These are phyloP conservation scores for Xylaria sp. DNA, from an alignment of 2,329 filamentous ascomycete species.

Conservation along the genomic window DNA sequence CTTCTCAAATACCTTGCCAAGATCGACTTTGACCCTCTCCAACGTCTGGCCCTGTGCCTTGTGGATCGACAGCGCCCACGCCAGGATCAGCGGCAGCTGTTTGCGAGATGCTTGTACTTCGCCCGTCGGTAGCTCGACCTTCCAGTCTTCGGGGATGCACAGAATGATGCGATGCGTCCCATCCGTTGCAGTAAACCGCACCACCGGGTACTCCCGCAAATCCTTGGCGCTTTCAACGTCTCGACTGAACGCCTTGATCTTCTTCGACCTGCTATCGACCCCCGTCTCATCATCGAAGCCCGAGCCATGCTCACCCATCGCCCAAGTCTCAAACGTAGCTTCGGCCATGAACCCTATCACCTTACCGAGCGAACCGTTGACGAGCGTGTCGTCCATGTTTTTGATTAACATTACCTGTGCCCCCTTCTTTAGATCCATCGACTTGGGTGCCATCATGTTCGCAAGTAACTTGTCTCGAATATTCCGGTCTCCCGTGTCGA, in stretches of 20 bases:
- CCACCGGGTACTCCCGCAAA: constrained; percentile 77
- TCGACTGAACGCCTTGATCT: constrained; percentile 62
- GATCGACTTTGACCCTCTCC: constrained; percentile 92
- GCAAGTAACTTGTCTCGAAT: constrained; percentile 80
- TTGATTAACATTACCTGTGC: constrained; percentile 99
- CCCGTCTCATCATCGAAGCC: constrained; percentile 57
- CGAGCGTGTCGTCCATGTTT: constrained; percentile 92
- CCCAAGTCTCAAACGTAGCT: constrained; percentile 51
- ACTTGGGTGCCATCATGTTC: constrained; percentile 93
- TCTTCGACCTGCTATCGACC: constrained; percentile 57
- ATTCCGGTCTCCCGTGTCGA: constrained; percentile 77
- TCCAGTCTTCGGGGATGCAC: constrained; percentile 91
- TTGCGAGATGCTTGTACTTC: constrained; percentile 89
- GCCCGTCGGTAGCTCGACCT: constrained; percentile 94
- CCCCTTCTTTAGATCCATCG: constrained; percentile 84
- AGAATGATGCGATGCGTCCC: constrained; percentile 80
- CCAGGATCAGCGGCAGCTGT: constrained; percentile 88
- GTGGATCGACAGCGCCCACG: constrained; percentile 97
- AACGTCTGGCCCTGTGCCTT: constrained; percentile 97
- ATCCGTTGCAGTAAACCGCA: constrained; percentile 83
- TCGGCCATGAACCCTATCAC: constrained; percentile 79
- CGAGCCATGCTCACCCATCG: constrained; percentile 48
- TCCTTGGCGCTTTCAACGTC: constrained; percentile 58
- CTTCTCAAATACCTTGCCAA: constrained; percentile 93
- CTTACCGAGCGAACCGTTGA: constrained; percentile 93